Percentiles rank a stretch among this genome's conserved stretches.
phyloP scores from a whole-genome alignment of 176 grass and related monocot genomes.

The Phoenix dactylifera region DNA sequence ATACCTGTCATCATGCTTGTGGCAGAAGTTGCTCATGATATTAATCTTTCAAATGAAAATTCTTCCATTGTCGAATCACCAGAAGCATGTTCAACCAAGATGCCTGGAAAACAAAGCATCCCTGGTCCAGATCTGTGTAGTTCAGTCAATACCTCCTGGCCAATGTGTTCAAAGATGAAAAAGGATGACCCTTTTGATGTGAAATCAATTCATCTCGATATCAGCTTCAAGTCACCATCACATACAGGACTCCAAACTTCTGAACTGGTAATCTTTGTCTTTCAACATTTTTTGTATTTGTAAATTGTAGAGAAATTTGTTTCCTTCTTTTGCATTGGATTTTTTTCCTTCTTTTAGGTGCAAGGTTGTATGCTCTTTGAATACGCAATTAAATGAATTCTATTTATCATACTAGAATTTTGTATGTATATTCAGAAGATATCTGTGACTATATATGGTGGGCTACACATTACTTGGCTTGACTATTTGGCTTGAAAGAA shows the following conservation, averaged over 20 bases:
- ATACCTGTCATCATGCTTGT: constrained; percentile 97
- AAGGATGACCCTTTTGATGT: constrained; percentile 36
- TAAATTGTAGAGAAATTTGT: too few species aligned
- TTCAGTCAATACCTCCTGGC: constrained; percentile 39
- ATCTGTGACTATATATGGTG: too few species aligned
- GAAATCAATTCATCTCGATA: constrained; percentile 90
- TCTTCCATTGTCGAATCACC: constrained; percentile 59
- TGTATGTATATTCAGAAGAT: too few species aligned
- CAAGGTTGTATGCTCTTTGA: too few species aligned
- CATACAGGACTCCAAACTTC: constrained; percentile 94
- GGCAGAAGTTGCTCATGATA: constrained; percentile 74
- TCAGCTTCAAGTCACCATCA: constrained; percentile 93
- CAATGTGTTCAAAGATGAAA: constrained; percentile 37
- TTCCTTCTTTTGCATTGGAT: too few species aligned
- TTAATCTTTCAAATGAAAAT: constrained; percentile 58
- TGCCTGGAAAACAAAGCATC: constrained; percentile 42
- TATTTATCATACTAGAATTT: too few species aligned
- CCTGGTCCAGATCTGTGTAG: constrained; percentile 45
- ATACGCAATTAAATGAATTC: too few species aligned
- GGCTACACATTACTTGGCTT: too few species aligned
- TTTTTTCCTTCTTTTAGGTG: too few species aligned
- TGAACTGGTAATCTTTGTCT: constrained; percentile 63
- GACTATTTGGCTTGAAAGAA: too few species aligned
- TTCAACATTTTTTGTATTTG: too few species aligned
- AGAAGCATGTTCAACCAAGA: constrained; percentile 40